Evolutionary conservation across 495 filamentous ascomycete genomes (phyloP).

Genomic region (Aspergillus incahuasiensis): DNA sequence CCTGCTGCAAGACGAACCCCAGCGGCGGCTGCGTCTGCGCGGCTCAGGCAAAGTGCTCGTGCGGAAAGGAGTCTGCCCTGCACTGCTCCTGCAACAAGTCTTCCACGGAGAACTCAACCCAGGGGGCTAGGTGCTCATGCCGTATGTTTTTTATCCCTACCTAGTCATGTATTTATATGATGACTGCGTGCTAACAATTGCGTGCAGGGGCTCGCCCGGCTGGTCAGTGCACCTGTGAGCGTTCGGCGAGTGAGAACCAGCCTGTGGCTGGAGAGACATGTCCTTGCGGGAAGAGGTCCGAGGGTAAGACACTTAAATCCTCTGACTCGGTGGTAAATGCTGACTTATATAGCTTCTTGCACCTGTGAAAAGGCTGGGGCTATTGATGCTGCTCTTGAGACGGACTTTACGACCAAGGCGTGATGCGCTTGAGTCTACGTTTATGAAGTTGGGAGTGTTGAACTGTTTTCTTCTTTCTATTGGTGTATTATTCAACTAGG

Average conservation of each 20-base stretch:
- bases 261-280: slow-evolving; percentile 56
- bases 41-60: slow-evolving; percentile 71
- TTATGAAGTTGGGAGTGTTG: neutral
- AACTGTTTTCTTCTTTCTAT: slow-evolving; percentile 6
- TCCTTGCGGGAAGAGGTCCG: slow-evolving; percentile 69
- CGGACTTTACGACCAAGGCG: slow-evolving; percentile 67
- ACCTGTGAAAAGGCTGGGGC: slow-evolving; percentile 73
- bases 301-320: slow-evolving; percentile 45
- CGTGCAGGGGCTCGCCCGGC: slow-evolving; percentile 59
- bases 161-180: too few species aligned
- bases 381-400: slow-evolving; percentile 50
- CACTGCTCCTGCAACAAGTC: slow-evolving; percentile 83
- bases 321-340: neutral
- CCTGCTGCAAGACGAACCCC: slow-evolving; percentile 58
- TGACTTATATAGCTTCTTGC: slow-evolving; percentile 56
- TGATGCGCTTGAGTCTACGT: slow-evolving; percentile 6
- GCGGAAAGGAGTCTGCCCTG: slow-evolving; percentile 79
- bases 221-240: slow-evolving; percentile 78
- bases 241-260: slow-evolving; percentile 67
- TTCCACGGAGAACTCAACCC: slow-evolving; percentile 63
- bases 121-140: slow-evolving; percentile 81
- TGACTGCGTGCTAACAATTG: neutral
- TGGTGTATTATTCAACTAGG: neutral
- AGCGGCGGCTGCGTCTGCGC: slow-evolving; percentile 55
- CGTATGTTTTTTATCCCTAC: slow-evolving; percentile 45